phyloP scores from a whole-genome alignment of 176 grass and related monocot genomes.

The Saccharum spontaneum region DNA sequence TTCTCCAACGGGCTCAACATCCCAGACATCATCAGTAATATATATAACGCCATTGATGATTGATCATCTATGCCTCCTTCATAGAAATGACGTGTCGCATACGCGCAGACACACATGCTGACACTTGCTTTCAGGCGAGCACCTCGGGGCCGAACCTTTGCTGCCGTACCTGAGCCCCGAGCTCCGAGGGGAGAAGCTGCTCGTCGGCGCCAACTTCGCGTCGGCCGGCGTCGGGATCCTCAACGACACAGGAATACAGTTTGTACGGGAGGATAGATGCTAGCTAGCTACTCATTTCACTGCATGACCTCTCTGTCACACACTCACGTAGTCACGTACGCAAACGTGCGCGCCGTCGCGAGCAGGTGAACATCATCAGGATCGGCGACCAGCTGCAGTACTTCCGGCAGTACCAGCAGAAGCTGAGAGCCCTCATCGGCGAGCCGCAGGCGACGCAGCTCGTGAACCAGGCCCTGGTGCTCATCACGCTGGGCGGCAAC shows the following conservation, averaged over 20 bases:
- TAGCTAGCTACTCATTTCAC: background rate
- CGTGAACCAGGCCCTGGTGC: constrained; percentile 62
- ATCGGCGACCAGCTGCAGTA: constrained; percentile 70
- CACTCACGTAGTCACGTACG: background rate
- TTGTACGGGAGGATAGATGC: constrained; percentile 49
- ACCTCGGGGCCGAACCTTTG: constrained; percentile 57
- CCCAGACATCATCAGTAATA: constrained; percentile 84
- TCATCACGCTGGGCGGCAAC: constrained; percentile 94
- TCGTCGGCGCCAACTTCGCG: constrained; percentile 96
- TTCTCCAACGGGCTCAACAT: constrained; percentile 97
- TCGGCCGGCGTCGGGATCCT: constrained; percentile 94
- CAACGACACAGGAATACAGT: constrained; percentile 88
- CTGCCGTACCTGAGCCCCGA: constrained; percentile 81
- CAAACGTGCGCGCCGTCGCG: no score
- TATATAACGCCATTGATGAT: background rate
- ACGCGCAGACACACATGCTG: background rate
- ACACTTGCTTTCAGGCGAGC: constrained; percentile 55
- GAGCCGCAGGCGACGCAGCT: constrained; percentile 39
- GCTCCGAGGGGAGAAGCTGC: constrained; percentile 71
- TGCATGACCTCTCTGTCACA: background rate
- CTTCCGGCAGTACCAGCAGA: constrained; percentile 79
- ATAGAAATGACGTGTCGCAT: background rate
- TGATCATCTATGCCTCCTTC: background rate
- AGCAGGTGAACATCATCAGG: constrained; percentile 92
- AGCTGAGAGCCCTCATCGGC: constrained; percentile 55